A percentile compares a stretch with the other conserved stretches of the same genome.
Evolutionary conservation across 2,329 filamentous ascomycete species (phyloP).

Genomic region (Colletotrichum sp.): DNA sequence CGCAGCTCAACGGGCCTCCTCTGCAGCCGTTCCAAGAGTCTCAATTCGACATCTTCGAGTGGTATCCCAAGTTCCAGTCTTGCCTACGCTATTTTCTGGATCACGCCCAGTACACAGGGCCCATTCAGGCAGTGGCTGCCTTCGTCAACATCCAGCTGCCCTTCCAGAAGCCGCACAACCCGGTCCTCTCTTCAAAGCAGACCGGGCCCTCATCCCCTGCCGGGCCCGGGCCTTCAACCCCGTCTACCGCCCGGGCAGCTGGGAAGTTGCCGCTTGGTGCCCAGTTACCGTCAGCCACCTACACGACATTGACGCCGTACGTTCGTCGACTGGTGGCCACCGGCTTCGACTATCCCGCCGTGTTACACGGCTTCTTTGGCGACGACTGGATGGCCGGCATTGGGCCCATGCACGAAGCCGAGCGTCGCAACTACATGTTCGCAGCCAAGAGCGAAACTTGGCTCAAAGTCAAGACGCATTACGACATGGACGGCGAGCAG

Average conservation of each 20-base stretch:
- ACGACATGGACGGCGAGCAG: slow-evolving; percentile 86
- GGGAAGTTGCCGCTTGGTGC: slow-evolving; percentile 31
- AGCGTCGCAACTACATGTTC: slow-evolving; percentile 93
- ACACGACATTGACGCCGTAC: slow-evolving; percentile 82
- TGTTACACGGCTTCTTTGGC: slow-evolving; percentile 97
- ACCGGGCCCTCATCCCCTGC: slow-evolving; percentile 37
- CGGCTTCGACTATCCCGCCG: slow-evolving; percentile 83
- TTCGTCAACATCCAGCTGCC: slow-evolving; percentile 93
- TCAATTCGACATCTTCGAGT: slow-evolving; percentile 83
- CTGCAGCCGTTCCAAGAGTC: slow-evolving; percentile 50
- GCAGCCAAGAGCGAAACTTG: slow-evolving; percentile 92
- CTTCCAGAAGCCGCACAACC: slow-evolving; percentile 69
- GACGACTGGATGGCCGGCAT: slow-evolving; percentile 86
- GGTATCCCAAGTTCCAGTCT: slow-evolving; percentile 89
- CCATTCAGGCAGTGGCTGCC: slow-evolving; percentile 86
- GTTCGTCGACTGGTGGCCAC: slow-evolving; percentile 89
- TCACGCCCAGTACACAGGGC: slow-evolving; percentile 81
- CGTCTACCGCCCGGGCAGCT: slow-evolving; percentile 29
- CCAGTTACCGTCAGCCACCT: slow-evolving; percentile 31
- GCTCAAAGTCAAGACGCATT: slow-evolving; percentile 86
- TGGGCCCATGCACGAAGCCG: slow-evolving; percentile 83
- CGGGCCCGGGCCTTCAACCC: slow-evolving; percentile 31
- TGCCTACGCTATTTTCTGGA: slow-evolving; percentile 93
- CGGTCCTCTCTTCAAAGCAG: slow-evolving; percentile 44
- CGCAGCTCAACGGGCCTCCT: slow-evolving; percentile 12